Evolutionary conservation across 2,329 filamentous ascomycete species (phyloP).

Genomic region (Colletotrichum sojae): DNA sequence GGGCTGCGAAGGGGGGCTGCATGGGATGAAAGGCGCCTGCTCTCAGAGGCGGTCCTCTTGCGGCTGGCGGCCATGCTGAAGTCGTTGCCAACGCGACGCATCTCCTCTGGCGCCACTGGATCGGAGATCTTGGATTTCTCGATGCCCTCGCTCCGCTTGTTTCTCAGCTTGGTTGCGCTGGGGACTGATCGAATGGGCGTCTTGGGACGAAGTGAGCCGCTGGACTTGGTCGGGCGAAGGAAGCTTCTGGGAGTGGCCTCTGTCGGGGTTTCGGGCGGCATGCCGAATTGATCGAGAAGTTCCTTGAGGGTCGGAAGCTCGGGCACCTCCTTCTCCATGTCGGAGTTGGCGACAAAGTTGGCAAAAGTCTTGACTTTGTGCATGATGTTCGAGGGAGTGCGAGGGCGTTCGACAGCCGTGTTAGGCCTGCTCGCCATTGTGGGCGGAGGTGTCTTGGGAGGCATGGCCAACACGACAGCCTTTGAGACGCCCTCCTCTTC

Average conservation of each 20-base stretch:
- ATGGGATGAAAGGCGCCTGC: slow-evolving; percentile 5
- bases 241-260: slow-evolving; percentile 16
- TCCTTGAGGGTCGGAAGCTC: slow-evolving; percentile 32
- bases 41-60: slow-evolving; percentile 9
- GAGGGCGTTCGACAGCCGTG: slow-evolving; percentile 1
- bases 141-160: slow-evolving; percentile 35
- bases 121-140: slow-evolving; percentile 38
- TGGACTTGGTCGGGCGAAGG: slow-evolving; percentile 33
- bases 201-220: slow-evolving; percentile 27
- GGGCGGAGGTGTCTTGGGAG: neutral
- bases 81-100: slow-evolving; percentile 24
- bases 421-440: neutral
- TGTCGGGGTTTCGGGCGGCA: slow-evolving; percentile 14
- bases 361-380: slow-evolving; percentile 40
- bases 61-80: slow-evolving; percentile 18
- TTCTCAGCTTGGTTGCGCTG: slow-evolving; percentile 34
- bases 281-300: slow-evolving; percentile 31
- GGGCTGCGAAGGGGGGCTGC: slow-evolving; percentile 18
- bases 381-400: slow-evolving; percentile 32
- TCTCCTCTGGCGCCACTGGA: slow-evolving; percentile 31
- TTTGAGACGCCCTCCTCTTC: slow-evolving; percentile 25
- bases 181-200: slow-evolving; percentile 11
- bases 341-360: slow-evolving; percentile 17
- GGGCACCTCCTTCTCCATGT: slow-evolving; percentile 27
- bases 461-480: neutral